Conservation (phyloP, 441 rosid genomes). For the Gossypium aridum region DNA sequence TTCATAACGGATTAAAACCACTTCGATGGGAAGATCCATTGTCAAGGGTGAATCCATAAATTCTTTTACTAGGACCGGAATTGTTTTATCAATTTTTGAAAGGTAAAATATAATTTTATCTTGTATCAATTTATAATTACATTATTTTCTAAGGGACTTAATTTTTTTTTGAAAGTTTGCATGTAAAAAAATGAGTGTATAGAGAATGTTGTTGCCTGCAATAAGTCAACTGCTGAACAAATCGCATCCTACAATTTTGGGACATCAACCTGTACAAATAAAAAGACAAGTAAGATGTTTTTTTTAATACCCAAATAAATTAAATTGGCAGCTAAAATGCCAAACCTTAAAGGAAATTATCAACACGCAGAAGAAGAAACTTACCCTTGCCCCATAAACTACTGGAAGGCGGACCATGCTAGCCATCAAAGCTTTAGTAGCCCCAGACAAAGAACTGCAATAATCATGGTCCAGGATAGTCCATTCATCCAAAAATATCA, state of each 20-base stretch:
- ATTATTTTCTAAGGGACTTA: no score
- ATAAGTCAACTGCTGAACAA: constrained; percentile 76
- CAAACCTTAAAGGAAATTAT: not conserved
- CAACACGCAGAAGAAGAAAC: not conserved
- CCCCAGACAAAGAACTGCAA: constrained; percentile 61
- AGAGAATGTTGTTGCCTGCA: constrained; percentile 87
- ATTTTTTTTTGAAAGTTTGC: not conserved
- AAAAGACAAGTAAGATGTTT: not conserved
- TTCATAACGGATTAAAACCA: not conserved
- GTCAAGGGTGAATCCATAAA: no score
- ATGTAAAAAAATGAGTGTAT: constrained; percentile 24
- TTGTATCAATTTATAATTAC: no score
- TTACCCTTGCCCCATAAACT: constrained; percentile 70
- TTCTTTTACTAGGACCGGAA: no score
- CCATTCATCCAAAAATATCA: constrained; percentile 61
- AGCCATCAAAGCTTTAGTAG: constrained; percentile 67
- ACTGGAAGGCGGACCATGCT: constrained; percentile 90
- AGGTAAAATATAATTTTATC: no score
- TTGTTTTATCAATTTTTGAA: no score
- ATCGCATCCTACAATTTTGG: constrained; percentile 70
- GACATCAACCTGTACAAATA: constrained; percentile 55
- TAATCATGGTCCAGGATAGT: constrained; percentile 47
- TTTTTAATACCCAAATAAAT: constrained; percentile 8
- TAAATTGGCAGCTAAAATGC: not conserved
- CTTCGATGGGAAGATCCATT: no score